These are phyloP conservation scores for Sanguinoderma infundibulare DNA, from an alignment of 1,284 basidiomycete species.

Conservation along the genomic window DNA sequence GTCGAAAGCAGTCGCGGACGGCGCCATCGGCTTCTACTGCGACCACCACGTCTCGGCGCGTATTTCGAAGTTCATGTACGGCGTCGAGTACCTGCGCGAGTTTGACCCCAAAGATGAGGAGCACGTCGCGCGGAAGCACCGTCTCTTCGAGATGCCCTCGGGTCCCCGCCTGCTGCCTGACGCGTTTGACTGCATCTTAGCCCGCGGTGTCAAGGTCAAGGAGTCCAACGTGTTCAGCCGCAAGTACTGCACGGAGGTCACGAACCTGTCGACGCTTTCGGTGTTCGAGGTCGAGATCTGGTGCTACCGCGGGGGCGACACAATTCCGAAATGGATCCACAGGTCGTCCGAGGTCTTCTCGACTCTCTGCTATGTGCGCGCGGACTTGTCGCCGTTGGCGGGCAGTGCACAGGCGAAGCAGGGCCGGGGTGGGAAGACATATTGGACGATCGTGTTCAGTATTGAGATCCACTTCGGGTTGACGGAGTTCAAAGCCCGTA, in stretches of 20 bases:
- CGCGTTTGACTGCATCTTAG: conserved; percentile 79
- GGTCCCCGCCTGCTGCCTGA: conserved; percentile 75
- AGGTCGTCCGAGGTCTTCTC: conserved; percentile 66
- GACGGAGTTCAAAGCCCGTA: conserved; percentile 79
- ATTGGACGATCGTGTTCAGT: conserved; percentile 81
- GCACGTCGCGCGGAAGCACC: conserved; percentile 62
- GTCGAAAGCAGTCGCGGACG: conserved; percentile 81
- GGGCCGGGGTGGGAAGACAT: conserved; percentile 66
- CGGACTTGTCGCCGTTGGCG: conserved; percentile 71
- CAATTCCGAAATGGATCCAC: conserved; percentile 73
- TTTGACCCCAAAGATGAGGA: conserved; percentile 67
- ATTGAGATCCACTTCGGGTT: conserved; percentile 82
- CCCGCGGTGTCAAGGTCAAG: conserved; percentile 67
- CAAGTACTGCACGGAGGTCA: conserved; percentile 81
- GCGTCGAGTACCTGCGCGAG: conserved; percentile 76
- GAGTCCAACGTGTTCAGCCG: conserved; percentile 79
- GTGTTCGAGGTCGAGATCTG: conserved; percentile 83
- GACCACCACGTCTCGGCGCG: conserved; percentile 81
- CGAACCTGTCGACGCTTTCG: conserved; percentile 70
- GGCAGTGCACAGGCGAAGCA: conserved; percentile 69
- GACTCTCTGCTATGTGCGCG: conserved; percentile 75
- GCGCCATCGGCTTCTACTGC: conserved; percentile 80
- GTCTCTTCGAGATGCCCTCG: conserved; percentile 74
- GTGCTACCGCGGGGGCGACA: conserved; percentile 75
- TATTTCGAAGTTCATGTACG: conserved; percentile 79